Evolutionary conservation across 2,329 filamentous ascomycete species (phyloP).

Genomic region (Alternaria rosae): DNA sequence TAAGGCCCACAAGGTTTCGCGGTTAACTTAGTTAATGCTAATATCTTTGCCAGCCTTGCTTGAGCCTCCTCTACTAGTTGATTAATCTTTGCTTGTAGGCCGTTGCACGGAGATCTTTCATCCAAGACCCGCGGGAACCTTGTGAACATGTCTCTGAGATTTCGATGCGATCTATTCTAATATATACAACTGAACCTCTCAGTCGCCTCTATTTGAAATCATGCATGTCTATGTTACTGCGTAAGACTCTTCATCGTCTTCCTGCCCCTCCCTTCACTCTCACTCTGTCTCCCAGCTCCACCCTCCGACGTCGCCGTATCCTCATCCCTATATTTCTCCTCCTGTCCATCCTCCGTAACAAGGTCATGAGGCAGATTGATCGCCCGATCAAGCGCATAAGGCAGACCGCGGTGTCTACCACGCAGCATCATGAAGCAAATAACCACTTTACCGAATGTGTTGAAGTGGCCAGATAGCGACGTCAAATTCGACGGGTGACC

Average conservation of each 20-base stretch:
- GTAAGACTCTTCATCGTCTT: slow-evolving; percentile 3
- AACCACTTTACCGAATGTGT: slow-evolving; percentile 69
- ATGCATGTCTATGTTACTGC: background rate
- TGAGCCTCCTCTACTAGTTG: background rate
- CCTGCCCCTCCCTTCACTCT: background rate
- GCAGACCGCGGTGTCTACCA: slow-evolving; percentile 69
- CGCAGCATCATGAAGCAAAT: slow-evolving; percentile 73
- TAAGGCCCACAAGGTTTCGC: background rate
- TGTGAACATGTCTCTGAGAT: background rate
- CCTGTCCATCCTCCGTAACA: background rate
- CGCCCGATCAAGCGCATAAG: slow-evolving; percentile 73
- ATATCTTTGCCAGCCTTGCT: background rate
- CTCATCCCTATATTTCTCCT: slow-evolving; percentile 1
- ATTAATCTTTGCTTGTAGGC: too few relatives aligned
- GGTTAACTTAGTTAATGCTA: background rate
- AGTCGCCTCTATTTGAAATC: background rate
- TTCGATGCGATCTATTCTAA: background rate
- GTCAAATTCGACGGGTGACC: slow-evolving; percentile 79
- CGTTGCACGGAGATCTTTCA: too few relatives aligned
- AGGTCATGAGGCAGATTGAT: slow-evolving; percentile 70
- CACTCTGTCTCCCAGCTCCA: background rate
- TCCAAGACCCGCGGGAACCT: too few relatives aligned
- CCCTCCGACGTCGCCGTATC: background rate
- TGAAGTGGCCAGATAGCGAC: slow-evolving; percentile 84
- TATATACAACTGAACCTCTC: background rate